Evolutionary conservation across 164 flowering plant genomes (phyloP), one percentile per base, ranked within the genome.

Genomic region (Buxus sempervirens): DNA sequence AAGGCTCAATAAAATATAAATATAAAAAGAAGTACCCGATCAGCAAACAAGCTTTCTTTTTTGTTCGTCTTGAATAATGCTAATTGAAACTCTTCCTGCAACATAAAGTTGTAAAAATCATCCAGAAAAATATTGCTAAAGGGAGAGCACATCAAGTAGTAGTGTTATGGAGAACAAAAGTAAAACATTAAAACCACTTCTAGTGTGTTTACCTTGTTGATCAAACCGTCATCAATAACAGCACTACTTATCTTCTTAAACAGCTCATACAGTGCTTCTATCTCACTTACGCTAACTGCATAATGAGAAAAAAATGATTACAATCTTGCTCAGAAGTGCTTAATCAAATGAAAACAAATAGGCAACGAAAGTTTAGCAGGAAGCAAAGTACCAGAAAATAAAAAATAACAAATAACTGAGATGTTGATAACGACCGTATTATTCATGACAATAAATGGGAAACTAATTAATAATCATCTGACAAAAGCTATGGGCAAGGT

Each of bases 261-360:
- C 4, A 86, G 69, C 63, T 86, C 90, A 65, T 80, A 84, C 8
- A 86, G 72, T 25, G 90, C 90, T 78, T 86, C 90, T 25, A 86
- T 78, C 80, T 86, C 88, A 72, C 88, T 86, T 45, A 86, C 90
- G 71, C 85, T 86, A 74, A 84, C 90, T 86, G 86, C 77, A 73
- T 54, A 67, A 70, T 19, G 36, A 65, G 26, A 27, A 58, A 19
- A 42, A 60, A 32, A 32, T 32, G 38, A 36, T 51, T 36, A 56
- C 16, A 36, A 22, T 26, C 28, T 60, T 42, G 60, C 20, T 13
- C 7, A 2, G 1, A 14, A 27, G 9, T 24, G 27, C 28, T 21
- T 5, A 25, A 4, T 24, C 49, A 70, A 27, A 10, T 18, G 36
- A 41, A 62, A 21, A 23, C 0, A 24, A 1, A 61, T 18, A 32